Conservation (phyloP, 495 filamentous ascomycete genomes). For the Aspergillus egyptiacus region DNA sequence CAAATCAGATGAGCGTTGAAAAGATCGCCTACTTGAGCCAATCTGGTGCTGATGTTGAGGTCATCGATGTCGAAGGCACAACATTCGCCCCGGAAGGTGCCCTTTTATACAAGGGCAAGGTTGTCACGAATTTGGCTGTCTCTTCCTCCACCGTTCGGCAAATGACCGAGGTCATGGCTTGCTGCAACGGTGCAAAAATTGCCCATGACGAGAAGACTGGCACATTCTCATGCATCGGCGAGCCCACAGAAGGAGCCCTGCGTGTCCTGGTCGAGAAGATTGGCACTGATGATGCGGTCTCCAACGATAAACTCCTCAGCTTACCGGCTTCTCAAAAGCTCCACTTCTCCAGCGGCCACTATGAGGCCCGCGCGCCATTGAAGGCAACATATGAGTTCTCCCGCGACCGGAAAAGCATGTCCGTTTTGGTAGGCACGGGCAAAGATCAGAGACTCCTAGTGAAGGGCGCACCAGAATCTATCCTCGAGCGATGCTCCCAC, state of each 20-base stretch:
- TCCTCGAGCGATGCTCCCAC: conserved; percentile 85
- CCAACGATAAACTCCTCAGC: conserved; percentile 48
- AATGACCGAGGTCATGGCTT: conserved; percentile 78
- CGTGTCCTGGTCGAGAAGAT: conserved; percentile 92
- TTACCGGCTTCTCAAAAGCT: conserved; percentile 53
- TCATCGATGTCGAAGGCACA: conserved; percentile 87
- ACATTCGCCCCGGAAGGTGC: conserved; percentile 83
- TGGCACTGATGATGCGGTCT: conserved; percentile 57
- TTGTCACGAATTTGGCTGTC: conserved; percentile 60
- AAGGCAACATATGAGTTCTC: conserved; percentile 96
- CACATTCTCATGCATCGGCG: conserved; percentile 79
- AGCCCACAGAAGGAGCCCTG: conserved; percentile 92
- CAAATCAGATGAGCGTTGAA: conserved; percentile 98
- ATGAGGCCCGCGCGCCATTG: conserved; percentile 66
- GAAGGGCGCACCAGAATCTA: conserved; percentile 92
- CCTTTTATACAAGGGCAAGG: conserved; percentile 61
- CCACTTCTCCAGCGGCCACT: conserved; percentile 76
- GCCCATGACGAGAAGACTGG: conserved; percentile 69
- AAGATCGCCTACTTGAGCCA: conserved; percentile 79
- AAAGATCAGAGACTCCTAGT: conserved; percentile 76
- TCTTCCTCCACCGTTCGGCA: conserved; percentile 74
- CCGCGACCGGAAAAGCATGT: conserved; percentile 98
- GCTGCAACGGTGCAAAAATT: conserved; percentile 87
- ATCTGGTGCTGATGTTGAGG: conserved; percentile 69
- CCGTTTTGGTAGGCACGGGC: conserved; percentile 72